phyloP scores from a whole-genome alignment of 2,329 filamentous ascomycete genomes.

The Fusarium mexicanum region DNA sequence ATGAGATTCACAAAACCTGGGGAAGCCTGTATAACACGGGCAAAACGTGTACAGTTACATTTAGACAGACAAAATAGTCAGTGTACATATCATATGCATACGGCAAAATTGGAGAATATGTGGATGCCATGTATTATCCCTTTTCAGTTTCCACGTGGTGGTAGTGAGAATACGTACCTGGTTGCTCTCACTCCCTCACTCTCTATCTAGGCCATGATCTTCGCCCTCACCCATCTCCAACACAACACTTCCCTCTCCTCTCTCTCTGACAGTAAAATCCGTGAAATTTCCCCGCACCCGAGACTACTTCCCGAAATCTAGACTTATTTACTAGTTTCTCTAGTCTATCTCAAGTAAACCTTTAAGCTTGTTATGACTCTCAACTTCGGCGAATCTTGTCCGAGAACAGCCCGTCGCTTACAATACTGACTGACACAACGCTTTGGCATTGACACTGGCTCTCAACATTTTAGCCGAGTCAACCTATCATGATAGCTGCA shows the following conservation, averaged over 20 bases:
- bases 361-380: not conserved
- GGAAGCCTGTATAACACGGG: slow-evolving; percentile 20
- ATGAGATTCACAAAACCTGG: slow-evolving; percentile 18
- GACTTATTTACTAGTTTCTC: not conserved
- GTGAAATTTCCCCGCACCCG: slow-evolving; percentile 21
- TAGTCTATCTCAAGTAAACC: not conserved
- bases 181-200: not conserved
- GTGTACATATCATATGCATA: not conserved
- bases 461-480: slow-evolving; percentile 8
- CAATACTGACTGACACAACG: not conserved
- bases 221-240: slow-evolving; percentile 27
- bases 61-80: not conserved
- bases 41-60: not conserved
- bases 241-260: not conserved
- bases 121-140: not conserved
- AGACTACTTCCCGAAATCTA: not conserved
- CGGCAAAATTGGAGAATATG: slow-evolving; percentile 16
- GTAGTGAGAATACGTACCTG: not conserved
- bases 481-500: slow-evolving; percentile 11
- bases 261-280: not conserved
- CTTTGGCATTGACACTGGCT: not conserved
- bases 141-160: slow-evolving; percentile 23
- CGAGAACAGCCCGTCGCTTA: not conserved
- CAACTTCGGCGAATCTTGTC: not conserved
- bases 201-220: slow-evolving; percentile 2